Evolutionary conservation across 805 yeast species (phyloP).

Genomic region (Deakozyma indianensis): DNA sequence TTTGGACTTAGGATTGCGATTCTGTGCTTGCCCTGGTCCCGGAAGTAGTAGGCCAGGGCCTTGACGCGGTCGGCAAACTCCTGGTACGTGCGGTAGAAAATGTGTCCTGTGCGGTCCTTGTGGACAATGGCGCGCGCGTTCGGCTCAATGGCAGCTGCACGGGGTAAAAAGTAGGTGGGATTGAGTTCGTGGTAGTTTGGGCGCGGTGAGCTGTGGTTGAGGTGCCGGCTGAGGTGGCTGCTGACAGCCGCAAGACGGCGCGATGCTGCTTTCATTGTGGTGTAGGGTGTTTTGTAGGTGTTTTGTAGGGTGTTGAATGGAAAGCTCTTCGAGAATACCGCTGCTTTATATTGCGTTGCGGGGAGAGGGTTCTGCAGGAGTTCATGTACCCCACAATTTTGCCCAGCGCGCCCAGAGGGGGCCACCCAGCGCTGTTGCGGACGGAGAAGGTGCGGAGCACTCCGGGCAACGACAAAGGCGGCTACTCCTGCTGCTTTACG

Average conservation of each 20-base stretch:
- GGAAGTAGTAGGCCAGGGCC: constrained; percentile 19
- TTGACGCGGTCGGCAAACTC: constrained; percentile 17
- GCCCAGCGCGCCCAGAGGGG: neutral
- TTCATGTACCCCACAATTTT: constrained; percentile 1
- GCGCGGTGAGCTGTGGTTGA: constrained; percentile 3
- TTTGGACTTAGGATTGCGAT: constrained; percentile 21
- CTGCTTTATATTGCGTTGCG: neutral
- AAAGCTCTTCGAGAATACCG: too few relatives aligned
- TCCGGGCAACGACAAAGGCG: too few relatives aligned
- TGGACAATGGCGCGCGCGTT: constrained; percentile 20
- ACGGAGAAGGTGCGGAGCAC: neutral
- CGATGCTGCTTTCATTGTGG: neutral
- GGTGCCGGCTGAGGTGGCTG: neutral
- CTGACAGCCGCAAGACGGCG: neutral
- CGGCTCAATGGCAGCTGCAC: constrained; percentile 23
- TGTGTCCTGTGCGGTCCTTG: constrained; percentile 10
- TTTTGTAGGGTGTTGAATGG: too few relatives aligned
- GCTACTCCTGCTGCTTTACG: too few relatives aligned
- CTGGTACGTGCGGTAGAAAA: constrained; percentile 13
- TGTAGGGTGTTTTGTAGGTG: too few relatives aligned
- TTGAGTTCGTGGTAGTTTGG: constrained; percentile 18
- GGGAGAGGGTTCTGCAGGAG: neutral
- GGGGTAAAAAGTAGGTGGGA: constrained; percentile 21
- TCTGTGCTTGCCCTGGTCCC: constrained; percentile 10
- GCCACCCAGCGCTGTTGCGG: neutral